Percentiles rank a stretch among this genome's conserved stretches.
Conservation (phyloP, 306 rosid genomes). For the Cucumis cinereus region DNA sequence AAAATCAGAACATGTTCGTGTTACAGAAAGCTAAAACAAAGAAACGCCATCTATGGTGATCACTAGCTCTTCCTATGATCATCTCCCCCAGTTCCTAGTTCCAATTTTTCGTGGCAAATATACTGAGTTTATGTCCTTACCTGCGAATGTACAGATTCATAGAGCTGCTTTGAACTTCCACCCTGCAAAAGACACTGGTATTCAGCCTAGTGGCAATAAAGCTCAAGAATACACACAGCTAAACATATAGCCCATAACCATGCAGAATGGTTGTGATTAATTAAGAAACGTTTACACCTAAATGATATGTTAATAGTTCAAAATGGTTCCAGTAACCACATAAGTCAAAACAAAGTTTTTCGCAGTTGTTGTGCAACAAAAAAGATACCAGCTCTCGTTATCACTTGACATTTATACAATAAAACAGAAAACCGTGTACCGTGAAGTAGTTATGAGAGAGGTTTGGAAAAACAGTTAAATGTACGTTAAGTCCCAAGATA, state of each 20-base stretch:
- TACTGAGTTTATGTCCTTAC: slow-evolving; percentile 27
- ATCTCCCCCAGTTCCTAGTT: background rate
- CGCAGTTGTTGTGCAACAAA: background rate
- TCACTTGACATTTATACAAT: background rate
- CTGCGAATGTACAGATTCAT: slow-evolving; percentile 87
- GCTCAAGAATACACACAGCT: background rate
- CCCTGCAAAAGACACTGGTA: slow-evolving; percentile 38
- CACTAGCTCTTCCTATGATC: background rate
- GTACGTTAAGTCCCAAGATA: background rate
- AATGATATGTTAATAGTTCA: background rate
- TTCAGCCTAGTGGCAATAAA: background rate
- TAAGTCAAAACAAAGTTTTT: background rate
- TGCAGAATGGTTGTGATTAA: background rate
- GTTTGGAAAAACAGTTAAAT: background rate
- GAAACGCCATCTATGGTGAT: background rate
- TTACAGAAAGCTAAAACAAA: background rate
- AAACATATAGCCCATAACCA: background rate
- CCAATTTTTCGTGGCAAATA: background rate
- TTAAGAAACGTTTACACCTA: background rate
- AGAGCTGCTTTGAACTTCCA: slow-evolving; percentile 81
- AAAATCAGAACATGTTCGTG: background rate
- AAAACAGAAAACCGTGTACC: background rate
- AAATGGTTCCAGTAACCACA: background rate
- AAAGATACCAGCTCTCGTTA: background rate
- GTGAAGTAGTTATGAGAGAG: background rate